These are phyloP conservation scores for Candida maris DNA, from an alignment of 805 yeast species.

Conservation along the genomic window DNA sequence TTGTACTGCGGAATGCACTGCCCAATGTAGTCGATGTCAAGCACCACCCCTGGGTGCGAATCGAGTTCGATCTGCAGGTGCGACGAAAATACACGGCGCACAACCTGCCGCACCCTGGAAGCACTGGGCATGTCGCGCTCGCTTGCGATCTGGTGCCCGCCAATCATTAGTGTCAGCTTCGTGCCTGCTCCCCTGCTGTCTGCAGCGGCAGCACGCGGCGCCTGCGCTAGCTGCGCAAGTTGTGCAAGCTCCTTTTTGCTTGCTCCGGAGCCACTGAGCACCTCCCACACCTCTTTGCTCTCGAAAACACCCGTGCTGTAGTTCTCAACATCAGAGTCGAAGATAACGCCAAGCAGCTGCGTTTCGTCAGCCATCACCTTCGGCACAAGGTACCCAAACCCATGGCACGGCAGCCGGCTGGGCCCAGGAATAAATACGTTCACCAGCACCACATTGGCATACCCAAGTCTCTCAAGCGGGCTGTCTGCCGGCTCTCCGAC, in stretches of 20 bases:
- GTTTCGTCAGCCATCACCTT: conserved; percentile 39
- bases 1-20: conserved; percentile 77
- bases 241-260: conserved; percentile 9
- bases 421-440: conserved; percentile 57
- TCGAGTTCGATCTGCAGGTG: conserved; percentile 20
- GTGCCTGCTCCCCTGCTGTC: conserved; percentile 28
- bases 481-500: conserved; percentile 18
- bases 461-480: conserved; percentile 28
- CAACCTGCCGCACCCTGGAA: conserved; percentile 20
- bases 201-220: conserved; percentile 6
- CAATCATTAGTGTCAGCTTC: conserved; percentile 85
- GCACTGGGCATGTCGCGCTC: conserved; percentile 19
- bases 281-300: conserved; percentile 15
- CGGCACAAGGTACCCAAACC: conserved; percentile 91
- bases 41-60: conserved; percentile 18
- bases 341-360: conserved; percentile 77
- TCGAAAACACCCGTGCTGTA: conserved; percentile 34
- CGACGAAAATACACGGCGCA: conserved; percentile 19
- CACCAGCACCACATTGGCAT: conserved; percentile 55
- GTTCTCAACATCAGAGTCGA: conserved; percentile 80
- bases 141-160: conserved; percentile 48
- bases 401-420: conserved; percentile 41
- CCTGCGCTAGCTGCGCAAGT: conserved; percentile 16
- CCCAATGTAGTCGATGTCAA: conserved; percentile 39
- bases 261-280: conserved; percentile 6